Evolutionary conservation across 1,284 basidiomycete species (phyloP).

Genomic region (Naganishia liquefaciens): DNA sequence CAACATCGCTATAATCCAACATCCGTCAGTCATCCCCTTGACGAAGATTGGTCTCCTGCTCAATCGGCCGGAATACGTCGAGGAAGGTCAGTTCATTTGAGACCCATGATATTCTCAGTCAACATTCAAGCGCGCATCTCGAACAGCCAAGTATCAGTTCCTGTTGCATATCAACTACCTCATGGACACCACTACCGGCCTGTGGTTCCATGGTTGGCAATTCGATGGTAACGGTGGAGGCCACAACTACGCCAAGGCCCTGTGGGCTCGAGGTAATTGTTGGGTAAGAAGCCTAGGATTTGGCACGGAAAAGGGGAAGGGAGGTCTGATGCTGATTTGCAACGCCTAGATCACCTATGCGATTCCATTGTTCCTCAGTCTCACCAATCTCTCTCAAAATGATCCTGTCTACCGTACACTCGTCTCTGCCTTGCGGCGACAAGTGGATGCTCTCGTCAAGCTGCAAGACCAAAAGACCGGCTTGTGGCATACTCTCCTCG

Average conservation of each 20-base stretch:
- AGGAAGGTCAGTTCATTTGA: constrained; percentile 60
- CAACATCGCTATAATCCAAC: background rate
- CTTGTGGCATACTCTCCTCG: constrained; percentile 65
- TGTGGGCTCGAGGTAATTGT: constrained; percentile 67
- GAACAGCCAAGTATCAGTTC: constrained; percentile 44
- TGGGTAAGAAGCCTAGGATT: constrained; percentile 48
- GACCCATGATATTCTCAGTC: background rate
- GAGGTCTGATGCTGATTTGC: background rate
- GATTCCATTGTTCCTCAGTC: constrained; percentile 63
- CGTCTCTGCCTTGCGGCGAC: constrained; percentile 58
- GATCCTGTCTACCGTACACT: constrained; percentile 60
- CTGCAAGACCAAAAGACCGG: constrained; percentile 60
- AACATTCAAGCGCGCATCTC: background rate
- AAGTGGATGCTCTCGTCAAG: constrained; percentile 61
- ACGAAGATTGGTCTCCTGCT: constrained; percentile 65
- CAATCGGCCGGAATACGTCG: constrained; percentile 60
- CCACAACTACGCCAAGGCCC: constrained; percentile 59
- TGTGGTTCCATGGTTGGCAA: constrained; percentile 56
- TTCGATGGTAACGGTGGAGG: constrained; percentile 38
- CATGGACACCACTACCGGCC: constrained; percentile 44
- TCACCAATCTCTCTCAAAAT: constrained; percentile 45
- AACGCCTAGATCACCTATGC: constrained; percentile 58
- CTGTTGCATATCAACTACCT: constrained; percentile 45
- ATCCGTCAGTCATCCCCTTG: constrained; percentile 59
- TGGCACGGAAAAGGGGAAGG: background rate